Evolutionary conservation across 306 rosid genomes (phyloP).

Genomic region (Gillenia trifoliata): DNA sequence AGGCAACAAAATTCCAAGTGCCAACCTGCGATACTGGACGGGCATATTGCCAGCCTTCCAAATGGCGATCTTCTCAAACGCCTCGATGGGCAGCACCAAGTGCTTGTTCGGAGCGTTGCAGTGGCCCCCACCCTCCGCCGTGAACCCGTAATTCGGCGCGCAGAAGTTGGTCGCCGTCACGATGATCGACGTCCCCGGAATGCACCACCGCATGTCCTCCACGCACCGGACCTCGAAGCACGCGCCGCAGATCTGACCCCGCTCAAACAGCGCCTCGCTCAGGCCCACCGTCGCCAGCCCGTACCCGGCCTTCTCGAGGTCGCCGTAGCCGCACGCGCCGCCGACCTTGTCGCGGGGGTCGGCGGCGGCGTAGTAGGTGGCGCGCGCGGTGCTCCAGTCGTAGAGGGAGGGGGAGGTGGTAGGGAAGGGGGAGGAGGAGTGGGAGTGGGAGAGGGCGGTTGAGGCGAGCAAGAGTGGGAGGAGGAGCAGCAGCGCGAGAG

Average conservation of each 20-base stretch:
- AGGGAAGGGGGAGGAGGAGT: conserved; percentile 23
- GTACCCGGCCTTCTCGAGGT: conserved; percentile 61
- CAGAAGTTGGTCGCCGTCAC: conserved; percentile 91
- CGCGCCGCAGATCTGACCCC: conserved; percentile 99
- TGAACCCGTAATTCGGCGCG: conserved; percentile 81
- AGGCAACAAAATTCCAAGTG: neutral
- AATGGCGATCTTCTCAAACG: conserved; percentile 92
- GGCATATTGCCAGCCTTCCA: conserved; percentile 99
- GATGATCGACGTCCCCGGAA: conserved; percentile 79
- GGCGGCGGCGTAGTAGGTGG: conserved; percentile 84
- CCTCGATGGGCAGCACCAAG: conserved; percentile 84
- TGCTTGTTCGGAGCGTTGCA: conserved; percentile 90
- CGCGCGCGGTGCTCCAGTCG: conserved; percentile 85
- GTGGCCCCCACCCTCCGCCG: conserved; percentile 79
- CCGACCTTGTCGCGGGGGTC: conserved; percentile 85
- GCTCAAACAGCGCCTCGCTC: conserved; percentile 68
- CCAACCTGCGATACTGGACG: conserved; percentile 79
- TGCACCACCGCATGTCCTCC: conserved; percentile 86
- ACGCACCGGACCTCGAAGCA: conserved; percentile 79
- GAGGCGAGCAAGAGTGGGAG: conserved; percentile 34
- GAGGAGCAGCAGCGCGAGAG: conserved; percentile 6
- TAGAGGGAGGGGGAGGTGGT: conserved; percentile 28
- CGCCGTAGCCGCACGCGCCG: conserved; percentile 95
- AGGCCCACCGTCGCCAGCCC: conserved; percentile 89
- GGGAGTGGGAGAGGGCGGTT: conserved; percentile 43